Conservation (phyloP, 768 basidiomycete species). For the Hypholoma sublateritium region DNA sequence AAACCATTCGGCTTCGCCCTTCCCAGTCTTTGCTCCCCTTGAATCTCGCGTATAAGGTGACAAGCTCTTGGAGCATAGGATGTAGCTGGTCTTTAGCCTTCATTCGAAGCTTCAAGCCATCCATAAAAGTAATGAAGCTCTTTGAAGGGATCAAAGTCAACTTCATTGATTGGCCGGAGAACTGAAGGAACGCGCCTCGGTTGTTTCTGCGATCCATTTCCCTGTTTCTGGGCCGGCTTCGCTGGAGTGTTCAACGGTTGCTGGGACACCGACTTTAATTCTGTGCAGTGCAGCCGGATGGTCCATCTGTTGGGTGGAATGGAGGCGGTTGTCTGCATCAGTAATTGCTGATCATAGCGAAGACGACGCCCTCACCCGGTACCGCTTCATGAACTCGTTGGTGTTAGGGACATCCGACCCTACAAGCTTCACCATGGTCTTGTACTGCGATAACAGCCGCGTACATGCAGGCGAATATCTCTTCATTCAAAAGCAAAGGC, state of each 20-base stretch:
- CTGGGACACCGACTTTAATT: constrained; percentile 90
- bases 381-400: constrained; percentile 90
- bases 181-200: constrained; percentile 59
- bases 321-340: not conserved
- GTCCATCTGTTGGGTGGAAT: constrained; percentile 24
- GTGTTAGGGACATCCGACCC: constrained; percentile 83
- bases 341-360: not conserved
- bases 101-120: constrained; percentile 87
- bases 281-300: constrained; percentile 90
- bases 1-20: constrained; percentile 89
- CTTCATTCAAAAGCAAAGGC: constrained; percentile 34
- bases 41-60: constrained; percentile 91
- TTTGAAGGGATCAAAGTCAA: constrained; percentile 28
- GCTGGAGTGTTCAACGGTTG: constrained; percentile 93
- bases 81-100: constrained; percentile 98
- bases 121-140: constrained; percentile 99
- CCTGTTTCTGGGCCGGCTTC: constrained; percentile 91
- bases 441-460: constrained; percentile 92
- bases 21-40: constrained; percentile 97
- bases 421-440: constrained; percentile 95
- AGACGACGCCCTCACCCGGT: constrained; percentile 54
- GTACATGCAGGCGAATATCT: constrained; percentile 98
- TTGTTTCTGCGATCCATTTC: constrained; percentile 98
- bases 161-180: not conserved
- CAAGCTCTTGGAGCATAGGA: constrained; percentile 92